Conservation (phyloP, 2,329 filamentous ascomycete genomes). For the Myrmaecium sp. region DNA sequence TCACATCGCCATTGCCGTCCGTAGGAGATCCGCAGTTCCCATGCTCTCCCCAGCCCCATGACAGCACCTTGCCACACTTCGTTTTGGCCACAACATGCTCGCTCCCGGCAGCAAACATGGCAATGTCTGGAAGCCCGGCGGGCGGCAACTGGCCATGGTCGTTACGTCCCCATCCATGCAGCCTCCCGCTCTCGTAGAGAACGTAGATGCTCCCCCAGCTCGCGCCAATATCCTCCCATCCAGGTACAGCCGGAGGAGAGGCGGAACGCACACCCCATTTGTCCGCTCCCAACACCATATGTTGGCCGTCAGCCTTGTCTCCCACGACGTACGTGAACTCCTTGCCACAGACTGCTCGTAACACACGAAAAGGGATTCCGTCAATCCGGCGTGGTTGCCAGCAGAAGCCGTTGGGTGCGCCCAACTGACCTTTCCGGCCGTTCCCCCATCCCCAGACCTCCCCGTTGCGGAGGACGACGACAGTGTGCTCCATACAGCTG, state of each 20-base stretch:
- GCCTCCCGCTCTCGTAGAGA: slow-evolving; percentile 39
- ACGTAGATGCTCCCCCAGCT: slow-evolving; percentile 75
- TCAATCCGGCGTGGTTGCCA: slow-evolving; percentile 15
- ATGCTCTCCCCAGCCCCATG: slow-evolving; percentile 97
- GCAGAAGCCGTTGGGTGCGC: slow-evolving; percentile 30
- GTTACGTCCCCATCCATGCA: slow-evolving; percentile 66
- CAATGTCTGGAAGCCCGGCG: slow-evolving; percentile 38
- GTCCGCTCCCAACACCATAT: slow-evolving; percentile 55
- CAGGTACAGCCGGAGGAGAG: slow-evolving; percentile 35
- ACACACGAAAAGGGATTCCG: slow-evolving; percentile 42
- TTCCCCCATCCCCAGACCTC: slow-evolving; percentile 79
- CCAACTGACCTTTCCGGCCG: slow-evolving; percentile 71
- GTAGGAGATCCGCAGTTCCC: slow-evolving; percentile 69
- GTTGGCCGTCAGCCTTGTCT: slow-evolving; percentile 35
- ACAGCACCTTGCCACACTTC: slow-evolving; percentile 46
- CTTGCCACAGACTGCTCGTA: slow-evolving; percentile 57
- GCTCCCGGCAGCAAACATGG: slow-evolving; percentile 62
- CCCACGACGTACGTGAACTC: slow-evolving; percentile 67
- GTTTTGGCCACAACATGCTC: slow-evolving; percentile 73
- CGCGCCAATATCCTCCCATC: slow-evolving; percentile 54
- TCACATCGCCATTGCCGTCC: slow-evolving; percentile 47
- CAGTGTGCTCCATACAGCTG: slow-evolving; percentile 62
- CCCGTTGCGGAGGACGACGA: slow-evolving; percentile 57
- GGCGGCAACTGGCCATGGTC: slow-evolving; percentile 72
- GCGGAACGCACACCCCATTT: slow-evolving; percentile 50